These are phyloP conservation scores for Alternaria sp. DNA, from an alignment of 2,329 filamentous ascomycete species.

Conservation along the genomic window DNA sequence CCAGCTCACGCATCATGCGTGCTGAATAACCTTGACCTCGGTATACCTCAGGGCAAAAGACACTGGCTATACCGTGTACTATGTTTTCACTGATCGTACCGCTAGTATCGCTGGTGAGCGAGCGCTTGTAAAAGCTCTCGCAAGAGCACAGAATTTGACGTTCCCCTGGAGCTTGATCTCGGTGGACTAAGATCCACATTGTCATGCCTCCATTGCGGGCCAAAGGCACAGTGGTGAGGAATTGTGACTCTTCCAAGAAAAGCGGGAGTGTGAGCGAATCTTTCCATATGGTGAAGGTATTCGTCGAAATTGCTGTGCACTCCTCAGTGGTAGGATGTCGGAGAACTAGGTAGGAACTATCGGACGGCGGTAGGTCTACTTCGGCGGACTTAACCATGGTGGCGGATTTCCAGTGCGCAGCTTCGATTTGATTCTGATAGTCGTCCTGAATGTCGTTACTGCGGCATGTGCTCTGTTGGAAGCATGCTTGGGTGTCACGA, in stretches of 20 bases:
- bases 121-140: constrained; percentile 31
- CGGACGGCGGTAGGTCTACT: background rate
- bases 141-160: constrained; percentile 63
- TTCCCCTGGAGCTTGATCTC: constrained; percentile 45
- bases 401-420: background rate
- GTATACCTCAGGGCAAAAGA: constrained; percentile 72
- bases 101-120: constrained; percentile 33
- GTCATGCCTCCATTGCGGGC: constrained; percentile 63
- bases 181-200: constrained; percentile 64
- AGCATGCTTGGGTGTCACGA: background rate
- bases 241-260: background rate
- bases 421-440: background rate
- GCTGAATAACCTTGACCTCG: constrained; percentile 77
- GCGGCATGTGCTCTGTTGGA: background rate
- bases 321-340: constrained; percentile 2
- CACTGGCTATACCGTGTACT: constrained; percentile 77
- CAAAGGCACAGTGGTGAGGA: constrained; percentile 60
- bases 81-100: constrained; percentile 63
- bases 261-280: background rate
- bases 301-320: background rate
- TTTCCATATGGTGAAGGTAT: background rate
- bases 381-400: background rate
- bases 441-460: background rate
- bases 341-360: background rate
- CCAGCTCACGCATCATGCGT: constrained; percentile 76